phyloP scores from a whole-genome alignment of 768 basidiomycete genomes.

The Calocera viscosa region DNA sequence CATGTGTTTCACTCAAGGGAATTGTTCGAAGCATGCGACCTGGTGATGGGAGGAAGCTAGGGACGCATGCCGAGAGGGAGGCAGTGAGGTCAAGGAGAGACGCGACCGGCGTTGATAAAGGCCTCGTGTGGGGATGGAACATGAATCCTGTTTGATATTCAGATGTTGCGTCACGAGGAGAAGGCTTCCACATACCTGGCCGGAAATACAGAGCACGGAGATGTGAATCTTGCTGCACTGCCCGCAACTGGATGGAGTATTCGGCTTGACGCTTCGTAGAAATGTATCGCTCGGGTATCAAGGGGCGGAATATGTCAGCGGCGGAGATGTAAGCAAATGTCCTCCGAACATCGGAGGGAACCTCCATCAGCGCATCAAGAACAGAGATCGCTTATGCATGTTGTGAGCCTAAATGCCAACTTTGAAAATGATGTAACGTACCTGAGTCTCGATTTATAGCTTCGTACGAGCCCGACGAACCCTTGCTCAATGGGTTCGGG shows the following conservation, averaged over 20 bases:
- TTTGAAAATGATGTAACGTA: slow-evolving; percentile 30
- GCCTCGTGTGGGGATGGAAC: slow-evolving; percentile 88
- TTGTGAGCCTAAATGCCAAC: slow-evolving; percentile 12
- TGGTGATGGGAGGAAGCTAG: slow-evolving; percentile 49
- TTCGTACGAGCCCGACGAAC: slow-evolving; percentile 49
- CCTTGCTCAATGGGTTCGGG: slow-evolving; percentile 25
- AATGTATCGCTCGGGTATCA: slow-evolving; percentile 78
- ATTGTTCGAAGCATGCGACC: slow-evolving; percentile 47
- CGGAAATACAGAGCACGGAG: slow-evolving; percentile 71
- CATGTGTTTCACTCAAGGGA: slow-evolving; percentile 26
- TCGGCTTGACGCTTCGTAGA: slow-evolving; percentile 92
- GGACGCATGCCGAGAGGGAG: slow-evolving; percentile 48
- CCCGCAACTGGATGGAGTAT: slow-evolving; percentile 46
- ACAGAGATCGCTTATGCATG: slow-evolving; percentile 51
- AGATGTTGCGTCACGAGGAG: slow-evolving; percentile 8
- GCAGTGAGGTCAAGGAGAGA: slow-evolving; percentile 72
- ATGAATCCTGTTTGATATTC: slow-evolving; percentile 57
- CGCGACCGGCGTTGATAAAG: slow-evolving; percentile 77
- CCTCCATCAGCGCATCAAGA: slow-evolving; percentile 51
- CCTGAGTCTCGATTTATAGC: slow-evolving; percentile 80
- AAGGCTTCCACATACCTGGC: slow-evolving; percentile 52
- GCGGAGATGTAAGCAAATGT: slow-evolving; percentile 88
- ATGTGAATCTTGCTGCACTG: slow-evolving; percentile 25
- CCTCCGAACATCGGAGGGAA: slow-evolving; percentile 11
- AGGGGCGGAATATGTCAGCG: slow-evolving; percentile 79